Conservation (phyloP, 805 yeast species). For the Cyberlindnera sargentensis region DNA sequence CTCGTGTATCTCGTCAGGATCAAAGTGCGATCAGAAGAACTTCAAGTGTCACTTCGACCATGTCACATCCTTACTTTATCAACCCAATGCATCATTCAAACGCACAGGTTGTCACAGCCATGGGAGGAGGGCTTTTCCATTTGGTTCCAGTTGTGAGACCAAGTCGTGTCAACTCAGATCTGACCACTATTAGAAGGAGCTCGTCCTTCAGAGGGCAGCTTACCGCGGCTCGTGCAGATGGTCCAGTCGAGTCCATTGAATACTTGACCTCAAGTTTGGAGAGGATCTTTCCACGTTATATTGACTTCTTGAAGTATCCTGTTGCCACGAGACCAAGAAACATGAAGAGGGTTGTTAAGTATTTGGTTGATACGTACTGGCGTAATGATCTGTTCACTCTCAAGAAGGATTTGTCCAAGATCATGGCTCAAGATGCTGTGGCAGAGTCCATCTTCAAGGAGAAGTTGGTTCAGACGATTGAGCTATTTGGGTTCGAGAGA, state of each 20-base stretch:
- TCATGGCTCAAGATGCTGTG: slow-evolving; percentile 12
- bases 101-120: neutral
- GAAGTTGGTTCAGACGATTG: slow-evolving; percentile 15
- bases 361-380: slow-evolving; percentile 31
- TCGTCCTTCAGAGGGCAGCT: neutral
- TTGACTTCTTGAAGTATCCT: slow-evolving; percentile 28
- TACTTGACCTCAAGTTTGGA: slow-evolving; percentile 16
- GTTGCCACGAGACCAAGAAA: slow-evolving; percentile 28
- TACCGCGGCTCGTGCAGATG: neutral
- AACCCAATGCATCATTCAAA: neutral
- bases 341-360: slow-evolving; percentile 26
- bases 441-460: slow-evolving; percentile 8
- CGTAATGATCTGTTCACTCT: slow-evolving; percentile 19
- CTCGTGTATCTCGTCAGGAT: no score
- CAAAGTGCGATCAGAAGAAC: no score
- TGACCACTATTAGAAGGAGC: neutral
- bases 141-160: slow-evolving; percentile 7
- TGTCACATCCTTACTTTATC: no score
- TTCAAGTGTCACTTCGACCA: no score
- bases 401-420: slow-evolving; percentile 6
- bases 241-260: slow-evolving; percentile 1
- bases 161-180: neutral
- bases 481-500: slow-evolving; percentile 22
- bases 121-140: slow-evolving; percentile 3
- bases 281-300: slow-evolving; percentile 23